Percentiles rank a stretch among this genome's conserved stretches.
Conservation (phyloP, 139 green algal genomes). For the Zygnema circumcarinatum region DNA sequence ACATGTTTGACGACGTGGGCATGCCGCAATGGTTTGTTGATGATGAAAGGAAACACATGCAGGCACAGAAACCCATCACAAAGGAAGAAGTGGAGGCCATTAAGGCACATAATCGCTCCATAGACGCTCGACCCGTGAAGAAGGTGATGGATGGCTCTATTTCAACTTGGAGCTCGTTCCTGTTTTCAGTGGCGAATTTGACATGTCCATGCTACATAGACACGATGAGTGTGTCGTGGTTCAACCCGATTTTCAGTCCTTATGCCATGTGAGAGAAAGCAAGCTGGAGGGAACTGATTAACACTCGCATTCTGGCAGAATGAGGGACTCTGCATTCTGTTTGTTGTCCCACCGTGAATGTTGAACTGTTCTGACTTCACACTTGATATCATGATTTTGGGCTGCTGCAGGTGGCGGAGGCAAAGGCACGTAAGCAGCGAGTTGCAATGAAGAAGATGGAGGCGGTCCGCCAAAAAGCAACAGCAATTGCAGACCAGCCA, state of each 20-base stretch:
- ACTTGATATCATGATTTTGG: slow-evolving; percentile 2
- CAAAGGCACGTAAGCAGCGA: slow-evolving; percentile 57
- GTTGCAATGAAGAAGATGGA: slow-evolving; percentile 56
- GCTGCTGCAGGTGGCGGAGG: slow-evolving; percentile 52
- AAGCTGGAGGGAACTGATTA: no score
- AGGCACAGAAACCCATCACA: slow-evolving; percentile 69
- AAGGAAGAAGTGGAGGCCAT: slow-evolving; percentile 85
- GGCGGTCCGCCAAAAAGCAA: slow-evolving; percentile 45
- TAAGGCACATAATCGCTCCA: slow-evolving; percentile 76
- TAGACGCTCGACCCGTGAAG: slow-evolving; percentile 92
- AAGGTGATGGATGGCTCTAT: slow-evolving; percentile 76
- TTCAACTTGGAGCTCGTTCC: neutral
- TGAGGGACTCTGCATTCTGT: no score
- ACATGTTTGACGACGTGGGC: slow-evolving; percentile 83
- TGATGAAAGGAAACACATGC: slow-evolving; percentile 81
- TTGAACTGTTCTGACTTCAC: no score
- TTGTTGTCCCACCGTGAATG: no score
- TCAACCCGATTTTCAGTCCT: no score
- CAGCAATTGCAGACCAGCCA: slow-evolving; percentile 44
- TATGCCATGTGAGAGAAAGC: no score
- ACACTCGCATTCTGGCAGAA: no score
- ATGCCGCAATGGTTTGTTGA: slow-evolving; percentile 58
- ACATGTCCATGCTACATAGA: no score
- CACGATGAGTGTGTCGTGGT: no score
- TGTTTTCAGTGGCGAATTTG: no score